phyloP scores from a whole-genome alignment of 371 early-diverging fungal species.

The Cokeromyces recurvatus region DNA sequence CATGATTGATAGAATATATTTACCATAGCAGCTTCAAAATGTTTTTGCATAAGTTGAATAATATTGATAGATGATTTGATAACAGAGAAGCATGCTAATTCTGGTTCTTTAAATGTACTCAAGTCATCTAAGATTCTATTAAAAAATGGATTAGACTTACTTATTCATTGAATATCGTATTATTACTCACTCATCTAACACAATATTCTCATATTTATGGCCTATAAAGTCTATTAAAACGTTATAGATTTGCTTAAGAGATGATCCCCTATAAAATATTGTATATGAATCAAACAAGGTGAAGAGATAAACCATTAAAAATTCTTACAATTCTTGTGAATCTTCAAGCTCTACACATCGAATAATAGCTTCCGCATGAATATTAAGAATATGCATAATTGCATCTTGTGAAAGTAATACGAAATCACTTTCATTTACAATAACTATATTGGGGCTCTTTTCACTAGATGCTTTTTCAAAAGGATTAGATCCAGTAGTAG shows the following conservation, averaged over 20 bases:
- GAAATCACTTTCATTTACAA: conserved; percentile 40
- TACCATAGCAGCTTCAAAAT: conserved; percentile 85
- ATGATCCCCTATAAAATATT: conserved; percentile 17
- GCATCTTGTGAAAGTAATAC: conserved; percentile 57
- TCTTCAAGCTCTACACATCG: conserved; percentile 80
- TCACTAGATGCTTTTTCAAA: conserved; percentile 8
- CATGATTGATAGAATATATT: not conserved
- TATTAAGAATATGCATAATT: conserved; percentile 63
- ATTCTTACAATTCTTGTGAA: conserved; percentile 55
- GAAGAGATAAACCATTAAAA: not conserved
- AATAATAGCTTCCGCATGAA: conserved; percentile 83
- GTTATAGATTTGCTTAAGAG: conserved; percentile 57
- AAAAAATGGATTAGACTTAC: not conserved
- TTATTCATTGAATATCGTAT: not conserved
- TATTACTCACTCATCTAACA: conserved; percentile 71
- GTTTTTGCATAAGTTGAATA: conserved; percentile 82
- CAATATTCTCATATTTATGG: conserved; percentile 73
- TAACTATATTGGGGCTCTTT: conserved; percentile 17
- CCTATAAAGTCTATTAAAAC: conserved; percentile 74
- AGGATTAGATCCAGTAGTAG: conserved; percentile 5
- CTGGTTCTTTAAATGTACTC: conserved; percentile 62
- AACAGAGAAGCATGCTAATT: conserved; percentile 63
- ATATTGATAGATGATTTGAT: conserved; percentile 69
- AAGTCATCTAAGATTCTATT: conserved; percentile 75
- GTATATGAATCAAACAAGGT: not conserved